Conservation (phyloP, 306 rosid species). For the Chamaecrista fasciculata region DNA sequence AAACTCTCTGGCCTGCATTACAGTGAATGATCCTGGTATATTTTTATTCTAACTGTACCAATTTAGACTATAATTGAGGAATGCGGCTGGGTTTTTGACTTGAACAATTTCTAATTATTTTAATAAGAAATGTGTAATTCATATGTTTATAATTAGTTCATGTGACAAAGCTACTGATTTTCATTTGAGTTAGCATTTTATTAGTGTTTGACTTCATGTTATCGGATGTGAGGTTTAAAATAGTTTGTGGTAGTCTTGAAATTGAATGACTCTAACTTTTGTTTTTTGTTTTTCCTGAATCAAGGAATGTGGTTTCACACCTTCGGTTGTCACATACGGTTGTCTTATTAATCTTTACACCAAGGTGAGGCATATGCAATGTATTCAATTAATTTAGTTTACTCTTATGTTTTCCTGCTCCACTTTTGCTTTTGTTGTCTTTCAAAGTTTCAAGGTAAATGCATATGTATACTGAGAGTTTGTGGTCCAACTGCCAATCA, state of each 20-base stretch:
- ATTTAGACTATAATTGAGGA: background rate
- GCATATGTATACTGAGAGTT: too few species aligned
- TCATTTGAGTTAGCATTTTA: background rate
- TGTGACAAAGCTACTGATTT: background rate
- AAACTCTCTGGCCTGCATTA: background rate
- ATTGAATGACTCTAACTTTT: slow-evolving; percentile 23
- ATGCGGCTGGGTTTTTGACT: background rate
- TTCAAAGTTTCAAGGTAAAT: too few species aligned
- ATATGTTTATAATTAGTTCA: slow-evolving; percentile 8
- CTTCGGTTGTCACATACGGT: slow-evolving; percentile 87
- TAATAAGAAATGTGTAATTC: slow-evolving; percentile 6
- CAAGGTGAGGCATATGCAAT: slow-evolving; percentile 54
- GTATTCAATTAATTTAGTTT: slow-evolving; percentile 15
- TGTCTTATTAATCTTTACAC: slow-evolving; percentile 86
- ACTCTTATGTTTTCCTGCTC: background rate
- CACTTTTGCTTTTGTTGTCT: background rate
- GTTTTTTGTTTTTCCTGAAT: background rate
- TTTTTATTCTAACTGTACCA: background rate
- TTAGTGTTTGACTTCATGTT: slow-evolving; percentile 12
- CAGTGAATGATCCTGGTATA: background rate
- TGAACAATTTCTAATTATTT: slow-evolving; percentile 3
- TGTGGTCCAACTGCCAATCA: too few species aligned
- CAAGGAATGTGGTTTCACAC: slow-evolving; percentile 95
- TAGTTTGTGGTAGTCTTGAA: background rate
- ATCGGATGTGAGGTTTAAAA: slow-evolving; percentile 3